Conservation (phyloP, 1,284 basidiomycete genomes). For the Pyrrhoderma noxium region DNA sequence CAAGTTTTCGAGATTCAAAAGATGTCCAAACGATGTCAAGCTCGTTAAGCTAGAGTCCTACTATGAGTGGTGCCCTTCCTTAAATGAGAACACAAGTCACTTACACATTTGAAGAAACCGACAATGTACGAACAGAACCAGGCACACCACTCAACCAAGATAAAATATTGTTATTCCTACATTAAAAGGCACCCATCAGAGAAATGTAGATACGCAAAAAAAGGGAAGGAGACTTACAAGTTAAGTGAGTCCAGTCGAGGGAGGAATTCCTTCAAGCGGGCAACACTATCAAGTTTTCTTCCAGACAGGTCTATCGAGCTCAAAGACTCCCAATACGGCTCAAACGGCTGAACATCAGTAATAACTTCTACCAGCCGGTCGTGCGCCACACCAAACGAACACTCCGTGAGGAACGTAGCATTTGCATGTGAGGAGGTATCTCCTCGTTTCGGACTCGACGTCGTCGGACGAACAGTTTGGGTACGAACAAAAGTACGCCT, state of each 20-base stretch:
- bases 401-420: conserved; percentile 87
- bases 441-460: conserved; percentile 19
- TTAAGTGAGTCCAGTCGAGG: conserved; percentile 77
- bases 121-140: conserved; percentile 68
- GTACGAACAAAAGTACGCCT: conserved; percentile 43
- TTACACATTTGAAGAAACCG: conserved; percentile 72
- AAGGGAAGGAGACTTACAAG: conserved; percentile 49
- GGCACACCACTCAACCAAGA: conserved; percentile 87
- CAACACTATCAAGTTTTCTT: conserved; percentile 82
- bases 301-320: conserved; percentile 70
- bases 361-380: conserved; percentile 88
- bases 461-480: conserved; percentile 28
- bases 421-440: conserved; percentile 8
- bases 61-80: not conserved
- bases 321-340: conserved; percentile 89
- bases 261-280: conserved; percentile 89
- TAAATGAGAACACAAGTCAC: conserved; percentile 22
- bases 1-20: conserved; percentile 80
- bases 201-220: not conserved
- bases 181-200: not conserved
- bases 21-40: conserved; percentile 84
- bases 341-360: conserved; percentile 92
- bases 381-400: conserved; percentile 89
- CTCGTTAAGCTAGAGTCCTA: conserved; percentile 59
- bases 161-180: conserved; percentile 74